Evolutionary conservation across 805 yeast species (phyloP).

Genomic region (Candida piceae): DNA sequence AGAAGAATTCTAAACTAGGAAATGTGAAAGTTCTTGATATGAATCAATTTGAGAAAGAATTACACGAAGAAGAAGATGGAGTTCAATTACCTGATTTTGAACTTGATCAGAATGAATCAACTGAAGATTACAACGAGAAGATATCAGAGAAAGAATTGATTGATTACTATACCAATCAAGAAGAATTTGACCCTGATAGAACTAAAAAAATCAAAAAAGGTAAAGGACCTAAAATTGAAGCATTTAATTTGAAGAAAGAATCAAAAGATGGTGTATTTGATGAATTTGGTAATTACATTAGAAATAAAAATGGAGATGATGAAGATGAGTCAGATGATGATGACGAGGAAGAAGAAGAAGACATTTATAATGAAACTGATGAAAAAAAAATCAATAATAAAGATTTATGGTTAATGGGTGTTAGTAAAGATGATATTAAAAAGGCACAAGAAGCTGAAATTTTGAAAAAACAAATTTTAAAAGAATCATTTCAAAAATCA

Average conservation of each 20-base stretch:
- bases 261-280: conserved; percentile 56
- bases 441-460: conserved; percentile 23
- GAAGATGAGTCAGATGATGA: conserved; percentile 16
- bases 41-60: conserved; percentile 31
- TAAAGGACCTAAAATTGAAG: conserved; percentile 46
- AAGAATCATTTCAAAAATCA: conserved; percentile 8
- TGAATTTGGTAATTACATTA: conserved; percentile 52
- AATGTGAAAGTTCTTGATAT: conserved; percentile 29
- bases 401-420: conserved; percentile 29
- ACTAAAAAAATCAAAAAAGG: conserved; percentile 8
- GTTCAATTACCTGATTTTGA: conserved; percentile 4
- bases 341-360: conserved; percentile 1
- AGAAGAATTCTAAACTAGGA: conserved; percentile 7
- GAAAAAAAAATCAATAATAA: conserved; percentile 19
- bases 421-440: conserved; percentile 19
- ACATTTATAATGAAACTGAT: conserved; percentile 26
- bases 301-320: conserved; percentile 27
- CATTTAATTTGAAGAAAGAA: conserved; percentile 58
- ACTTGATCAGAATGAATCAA: conserved; percentile 6
- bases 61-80: conserved; percentile 13
- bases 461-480: conserved; percentile 20
- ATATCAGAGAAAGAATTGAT: conserved; percentile 2
- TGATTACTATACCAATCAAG: conserved; percentile 30
- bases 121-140: conserved; percentile 2
- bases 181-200: conserved; percentile 11